Evolutionary conservation across 1,284 basidiomycete genomes (phyloP).

Genomic region (Leccinum pallidistipes): DNA sequence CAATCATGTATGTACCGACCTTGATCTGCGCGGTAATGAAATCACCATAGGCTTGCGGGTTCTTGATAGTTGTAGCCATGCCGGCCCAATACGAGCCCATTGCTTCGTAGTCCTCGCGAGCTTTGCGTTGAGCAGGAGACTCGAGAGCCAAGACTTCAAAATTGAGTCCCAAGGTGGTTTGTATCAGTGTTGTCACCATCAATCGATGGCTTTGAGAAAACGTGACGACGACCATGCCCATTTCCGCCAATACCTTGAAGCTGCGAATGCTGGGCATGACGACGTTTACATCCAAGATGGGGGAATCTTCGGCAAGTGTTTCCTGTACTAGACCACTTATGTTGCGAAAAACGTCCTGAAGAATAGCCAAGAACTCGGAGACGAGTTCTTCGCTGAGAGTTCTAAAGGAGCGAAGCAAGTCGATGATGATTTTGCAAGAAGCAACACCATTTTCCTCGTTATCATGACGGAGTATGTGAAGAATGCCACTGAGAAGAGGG

Average conservation of each 20-base stretch:
- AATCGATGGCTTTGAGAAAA: slow-evolving; percentile 84
- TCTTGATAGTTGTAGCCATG: slow-evolving; percentile 77
- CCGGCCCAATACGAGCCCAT: slow-evolving; percentile 83
- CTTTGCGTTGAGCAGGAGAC: slow-evolving; percentile 85
- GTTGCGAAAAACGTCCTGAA: slow-evolving; percentile 77
- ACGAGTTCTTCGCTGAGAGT: slow-evolving; percentile 79
- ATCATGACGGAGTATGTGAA: slow-evolving; percentile 84
- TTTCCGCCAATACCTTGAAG: slow-evolving; percentile 95
- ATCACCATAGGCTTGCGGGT: slow-evolving; percentile 81
- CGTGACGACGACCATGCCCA: slow-evolving; percentile 91
- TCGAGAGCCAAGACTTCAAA: slow-evolving; percentile 79
- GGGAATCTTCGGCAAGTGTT: slow-evolving; percentile 69
- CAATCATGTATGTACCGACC: slow-evolving; percentile 41
- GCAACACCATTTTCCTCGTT: slow-evolving; percentile 96
- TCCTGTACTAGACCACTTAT: slow-evolving; percentile 77
- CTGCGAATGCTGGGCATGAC: slow-evolving; percentile 76
- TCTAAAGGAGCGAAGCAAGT: slow-evolving; percentile 71
- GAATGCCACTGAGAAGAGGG: slow-evolving; percentile 74
- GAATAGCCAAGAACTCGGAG: slow-evolving; percentile 78
- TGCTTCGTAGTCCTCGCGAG: slow-evolving; percentile 77
- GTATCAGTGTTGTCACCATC: slow-evolving; percentile 68
- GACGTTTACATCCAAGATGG: slow-evolving; percentile 52
- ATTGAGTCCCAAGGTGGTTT: slow-evolving; percentile 73
- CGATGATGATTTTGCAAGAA: slow-evolving; percentile 92
- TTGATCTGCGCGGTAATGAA: slow-evolving; percentile 94